These are phyloP conservation scores for Phytophthora pistaciae DNA, from an alignment of 352 stramenopile genomes.

Conservation along the genomic window DNA sequence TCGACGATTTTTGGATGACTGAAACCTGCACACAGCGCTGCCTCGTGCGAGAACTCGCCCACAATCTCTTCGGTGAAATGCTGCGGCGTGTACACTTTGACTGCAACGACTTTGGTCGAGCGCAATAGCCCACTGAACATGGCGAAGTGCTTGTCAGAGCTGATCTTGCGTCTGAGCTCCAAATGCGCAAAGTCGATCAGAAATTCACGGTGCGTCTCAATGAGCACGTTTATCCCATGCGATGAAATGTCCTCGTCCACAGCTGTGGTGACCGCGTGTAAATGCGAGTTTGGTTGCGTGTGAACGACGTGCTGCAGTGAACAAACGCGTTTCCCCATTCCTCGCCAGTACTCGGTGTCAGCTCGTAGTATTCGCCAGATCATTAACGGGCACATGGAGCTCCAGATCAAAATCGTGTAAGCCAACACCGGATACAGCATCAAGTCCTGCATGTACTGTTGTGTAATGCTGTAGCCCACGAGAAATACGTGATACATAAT, in stretches of 20 bases:
- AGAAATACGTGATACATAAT: constrained; percentile 35
- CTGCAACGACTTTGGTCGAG: constrained; percentile 40
- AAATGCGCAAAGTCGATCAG: constrained; percentile 70
- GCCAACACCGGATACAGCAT: constrained; percentile 18
- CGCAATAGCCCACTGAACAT: constrained; percentile 53
- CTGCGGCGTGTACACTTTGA: constrained; percentile 64
- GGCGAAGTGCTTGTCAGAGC: constrained; percentile 28
- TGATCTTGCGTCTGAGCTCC: constrained; percentile 51
- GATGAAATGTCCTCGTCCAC: constrained; percentile 53
- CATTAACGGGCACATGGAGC: constrained; percentile 36
- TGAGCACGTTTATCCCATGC: constrained; percentile 53
- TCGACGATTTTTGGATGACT: constrained; percentile 61
- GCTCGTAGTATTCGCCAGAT: constrained; percentile 54
- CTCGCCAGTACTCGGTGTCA: constrained; percentile 54
- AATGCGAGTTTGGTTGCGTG: constrained; percentile 3
- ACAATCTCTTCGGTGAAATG: constrained; percentile 56
- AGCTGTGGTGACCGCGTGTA: not conserved
- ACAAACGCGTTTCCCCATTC: constrained; percentile 41
- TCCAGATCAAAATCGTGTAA: constrained; percentile 36
- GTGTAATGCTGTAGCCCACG: constrained; percentile 8
- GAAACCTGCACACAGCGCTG: constrained; percentile 49
- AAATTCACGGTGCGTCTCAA: constrained; percentile 69
- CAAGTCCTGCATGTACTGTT: constrained; percentile 11
- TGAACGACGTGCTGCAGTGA: constrained; percentile 27
- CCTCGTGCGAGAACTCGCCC: constrained; percentile 61